These are phyloP conservation scores for Exutisphaerella laricina DNA, from an alignment of 2,329 filamentous ascomycete genomes.

Conservation along the genomic window DNA sequence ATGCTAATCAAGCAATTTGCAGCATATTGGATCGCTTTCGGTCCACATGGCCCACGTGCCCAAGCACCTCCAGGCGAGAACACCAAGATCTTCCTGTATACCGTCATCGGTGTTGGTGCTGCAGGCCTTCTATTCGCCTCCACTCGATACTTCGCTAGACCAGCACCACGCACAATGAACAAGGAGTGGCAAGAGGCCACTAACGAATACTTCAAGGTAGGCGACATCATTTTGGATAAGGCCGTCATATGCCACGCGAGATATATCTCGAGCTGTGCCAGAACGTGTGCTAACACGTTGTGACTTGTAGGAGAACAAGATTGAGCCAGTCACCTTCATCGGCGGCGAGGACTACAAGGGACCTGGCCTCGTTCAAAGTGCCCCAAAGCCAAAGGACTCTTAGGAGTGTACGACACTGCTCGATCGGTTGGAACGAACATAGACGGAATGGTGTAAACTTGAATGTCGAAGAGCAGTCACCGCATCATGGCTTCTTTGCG, in stretches of 20 bases:
- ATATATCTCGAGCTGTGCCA: background rate
- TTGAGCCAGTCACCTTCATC: slow-evolving; percentile 82
- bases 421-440: slow-evolving; percentile 5
- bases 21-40: slow-evolving; percentile 99
- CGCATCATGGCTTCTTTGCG: slow-evolving; percentile 20
- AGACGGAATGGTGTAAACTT: slow-evolving; percentile 18
- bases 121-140: slow-evolving; percentile 66
- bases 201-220: slow-evolving; percentile 90
- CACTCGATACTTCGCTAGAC: slow-evolving; percentile 66
- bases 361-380: slow-evolving; percentile 65
- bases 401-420: slow-evolving; percentile 15
- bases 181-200: slow-evolving; percentile 94
- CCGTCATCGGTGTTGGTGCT: slow-evolving; percentile 59
- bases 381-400: slow-evolving; percentile 26
- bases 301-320: slow-evolving; percentile 62
- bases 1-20: slow-evolving; percentile 18
- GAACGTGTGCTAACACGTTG: slow-evolving; percentile 13
- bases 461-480: slow-evolving; percentile 13
- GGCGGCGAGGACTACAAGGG: slow-evolving; percentile 72
- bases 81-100: slow-evolving; percentile 71
- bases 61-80: slow-evolving; percentile 76
- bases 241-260: background rate
- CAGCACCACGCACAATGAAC: slow-evolving; percentile 79
- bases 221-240: no score
- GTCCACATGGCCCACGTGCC: slow-evolving; percentile 88